Evolutionary conservation across 352 stramenopile genomes (phyloP).

Genomic region (Globisporangium solare): DNA sequence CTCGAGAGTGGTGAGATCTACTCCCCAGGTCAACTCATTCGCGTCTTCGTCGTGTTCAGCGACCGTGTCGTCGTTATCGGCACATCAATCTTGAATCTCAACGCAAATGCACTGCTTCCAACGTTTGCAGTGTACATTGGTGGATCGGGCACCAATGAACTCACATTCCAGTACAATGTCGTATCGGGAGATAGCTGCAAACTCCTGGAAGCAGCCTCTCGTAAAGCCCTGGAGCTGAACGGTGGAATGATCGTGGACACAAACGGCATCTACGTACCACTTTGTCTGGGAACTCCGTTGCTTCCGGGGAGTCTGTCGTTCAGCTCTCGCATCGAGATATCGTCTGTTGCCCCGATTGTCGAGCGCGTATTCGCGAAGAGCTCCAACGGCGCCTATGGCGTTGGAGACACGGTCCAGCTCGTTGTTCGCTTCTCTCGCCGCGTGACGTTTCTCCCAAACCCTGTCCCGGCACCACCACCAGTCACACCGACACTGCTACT

Average conservation of each 20-base stretch:
- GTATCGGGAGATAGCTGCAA: constrained; percentile 31
- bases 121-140: constrained; percentile 44
- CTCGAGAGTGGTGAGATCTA: constrained; percentile 41
- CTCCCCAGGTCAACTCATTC: constrained; percentile 52
- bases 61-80: constrained; percentile 44
- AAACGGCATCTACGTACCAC: constrained; percentile 34
- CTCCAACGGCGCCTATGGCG: constrained; percentile 27
- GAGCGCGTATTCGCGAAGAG: constrained; percentile 34
- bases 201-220: constrained; percentile 44
- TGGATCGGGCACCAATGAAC: constrained; percentile 33
- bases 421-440: constrained; percentile 41
- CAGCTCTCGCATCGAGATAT: constrained; percentile 37
- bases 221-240: constrained; percentile 43
- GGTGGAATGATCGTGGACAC: constrained; percentile 45
- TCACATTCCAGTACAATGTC: constrained; percentile 64
- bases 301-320: constrained; percentile 42
- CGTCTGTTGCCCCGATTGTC: constrained; percentile 32
- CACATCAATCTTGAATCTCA: constrained; percentile 41
- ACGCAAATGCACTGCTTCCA: constrained; percentile 26
- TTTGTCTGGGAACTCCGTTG: constrained; percentile 28
- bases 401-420: constrained; percentile 45
- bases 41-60: constrained; percentile 47
- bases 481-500: constrained; percentile 27
- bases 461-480: background rate
- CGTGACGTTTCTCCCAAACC: constrained; percentile 14